Evolutionary conservation across 257 asterid species (phyloP), one percentile per base, ranked within the genome.

Genomic region (Schizonepeta tenuifolia): DNA sequence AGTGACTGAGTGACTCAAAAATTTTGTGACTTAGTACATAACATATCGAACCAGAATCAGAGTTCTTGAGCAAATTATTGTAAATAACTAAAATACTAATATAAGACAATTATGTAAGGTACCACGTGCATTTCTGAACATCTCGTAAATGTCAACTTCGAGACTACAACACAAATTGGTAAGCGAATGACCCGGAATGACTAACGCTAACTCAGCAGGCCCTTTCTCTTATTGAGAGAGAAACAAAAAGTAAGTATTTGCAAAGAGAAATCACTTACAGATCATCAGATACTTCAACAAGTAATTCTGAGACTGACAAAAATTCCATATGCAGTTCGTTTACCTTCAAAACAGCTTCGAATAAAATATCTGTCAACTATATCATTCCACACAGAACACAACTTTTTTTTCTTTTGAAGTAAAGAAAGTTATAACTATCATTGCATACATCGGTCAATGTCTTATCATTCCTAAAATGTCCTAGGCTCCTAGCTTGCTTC

Each of bases 291-390:
- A 95, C 73, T 85, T 95, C 99, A 69, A 95, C 97, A 40, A 95
- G 95, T 80, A 95, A 83, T 68, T 95, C 99, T 6, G 98, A 95
- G 78, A 80, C 55, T 15, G 98, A 90, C 28, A 95, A 82, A 79
- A 95, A 95, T 61, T 92, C 96, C 98, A 92, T 92, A 82, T 95
- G 98, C 84, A 82, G 75, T 71, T 94, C 95, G 86, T 89, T 83
- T 61, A 91, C 95, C 99, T 94, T 70, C 79, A 82, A 44, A 78
- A 86, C 82, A 88, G 86, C 89, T 82, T 82, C 82, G 82, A 81
- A 79, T 62, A 80, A 75, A 66, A 76, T 38, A 24, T 65, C 46
- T 53, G 56, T 61, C 70, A 79, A 81, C 72, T 44, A 51, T 44
- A 66, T 14, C 33, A 36, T 38, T 24, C 13, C 36, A 50, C 1